Base-by-base conservation (phyloP, 208 protist species). In the Trypanosoma brucei region DNA sequence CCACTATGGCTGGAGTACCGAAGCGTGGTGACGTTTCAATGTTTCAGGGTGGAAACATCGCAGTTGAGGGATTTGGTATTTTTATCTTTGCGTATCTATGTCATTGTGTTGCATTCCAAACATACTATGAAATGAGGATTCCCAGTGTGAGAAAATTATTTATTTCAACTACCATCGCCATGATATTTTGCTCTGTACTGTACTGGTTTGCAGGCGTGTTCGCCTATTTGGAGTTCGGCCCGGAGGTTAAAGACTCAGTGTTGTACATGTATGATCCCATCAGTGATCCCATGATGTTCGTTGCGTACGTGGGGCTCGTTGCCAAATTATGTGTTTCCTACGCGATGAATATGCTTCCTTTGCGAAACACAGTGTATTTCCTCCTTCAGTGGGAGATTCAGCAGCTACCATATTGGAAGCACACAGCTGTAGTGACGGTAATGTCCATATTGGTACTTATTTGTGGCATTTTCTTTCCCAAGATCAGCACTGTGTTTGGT, bases 181-280 rank as follows among this genome's bases (percentile, higher is more conserved):
- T 83, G 70, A 52, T 61, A 11, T 46, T 83, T 38, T 90, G 82
- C 68, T 78, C 69, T 33, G 14, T 85, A 4, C 52, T 94, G n/a
- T 94, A 94, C 66, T 73, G 78, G 49, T 9, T 88, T 3, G 69
- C 65, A 8, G 86, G 86, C 36, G n/a, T 90, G 35, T 89, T 91
- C 46, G 83, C 81, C 30, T 91, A 88, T 73, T 81, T 91, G 48
- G 81, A 93, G 50, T 95, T 95, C 78, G 83, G 58, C 1, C 42
- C 42, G 35, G 62, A 61, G 9, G 68, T 74, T 31, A 22, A 69
- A 59, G 78, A 78, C n/a, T 83, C 76, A 9, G 68, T 83, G 9
- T 68, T 88, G 4, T 44, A 73, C 22, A 86, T 82, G 69, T 89
- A 76, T 50, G 75, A 88, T 52, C 85, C 82, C 11, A 52, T 84